Percentiles rank a stretch among this genome's conserved stretches.
phyloP scores from a whole-genome alignment of 371 early-diverging fungal genomes.

The Rhizopus stolonifer region DNA sequence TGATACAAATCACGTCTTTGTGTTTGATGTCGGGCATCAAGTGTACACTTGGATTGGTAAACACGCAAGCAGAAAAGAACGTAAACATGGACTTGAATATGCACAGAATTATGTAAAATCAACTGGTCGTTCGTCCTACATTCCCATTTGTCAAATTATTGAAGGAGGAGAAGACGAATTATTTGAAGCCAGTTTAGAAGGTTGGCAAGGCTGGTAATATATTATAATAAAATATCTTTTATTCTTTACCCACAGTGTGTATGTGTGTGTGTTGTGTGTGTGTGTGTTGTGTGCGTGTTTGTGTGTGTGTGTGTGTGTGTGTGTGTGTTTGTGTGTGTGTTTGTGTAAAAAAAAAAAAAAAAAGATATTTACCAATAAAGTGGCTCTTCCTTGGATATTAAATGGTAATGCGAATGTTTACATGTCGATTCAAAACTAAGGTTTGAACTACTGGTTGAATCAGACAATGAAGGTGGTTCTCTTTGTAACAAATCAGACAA shows the following conservation, averaged over 20 bases:
- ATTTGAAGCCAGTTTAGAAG: constrained; percentile 50
- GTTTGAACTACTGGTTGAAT: constrained; percentile 14
- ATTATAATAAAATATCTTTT: no score
- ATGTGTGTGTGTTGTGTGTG: no score
- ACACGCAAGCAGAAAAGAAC: constrained; percentile 60
- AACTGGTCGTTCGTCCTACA: constrained; percentile 48
- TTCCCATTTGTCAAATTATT: constrained; percentile 66
- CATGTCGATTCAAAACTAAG: not conserved
- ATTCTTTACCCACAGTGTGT: constrained; percentile 9
- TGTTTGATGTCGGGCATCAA: constrained; percentile 61
- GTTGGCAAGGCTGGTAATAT: constrained; percentile 57
- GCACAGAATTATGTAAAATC: constrained; percentile 63
- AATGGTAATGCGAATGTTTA: constrained; percentile 4
- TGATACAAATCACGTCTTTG: constrained; percentile 59
- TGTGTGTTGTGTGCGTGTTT: not conserved
- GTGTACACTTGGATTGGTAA: constrained; percentile 69
- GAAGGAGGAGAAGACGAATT: constrained; percentile 68
- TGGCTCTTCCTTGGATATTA: constrained; percentile 1
- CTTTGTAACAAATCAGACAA: constrained; percentile 20
- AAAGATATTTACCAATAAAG: constrained; percentile 7
- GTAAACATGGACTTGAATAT: constrained; percentile 54
- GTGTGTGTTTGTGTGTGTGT: not conserved
- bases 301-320: not conserved
- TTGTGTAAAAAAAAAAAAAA: not conserved
- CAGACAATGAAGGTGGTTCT: constrained; percentile 20